Conservation (phyloP, 768 basidiomycete genomes). For the Phallus indusiatus region DNA sequence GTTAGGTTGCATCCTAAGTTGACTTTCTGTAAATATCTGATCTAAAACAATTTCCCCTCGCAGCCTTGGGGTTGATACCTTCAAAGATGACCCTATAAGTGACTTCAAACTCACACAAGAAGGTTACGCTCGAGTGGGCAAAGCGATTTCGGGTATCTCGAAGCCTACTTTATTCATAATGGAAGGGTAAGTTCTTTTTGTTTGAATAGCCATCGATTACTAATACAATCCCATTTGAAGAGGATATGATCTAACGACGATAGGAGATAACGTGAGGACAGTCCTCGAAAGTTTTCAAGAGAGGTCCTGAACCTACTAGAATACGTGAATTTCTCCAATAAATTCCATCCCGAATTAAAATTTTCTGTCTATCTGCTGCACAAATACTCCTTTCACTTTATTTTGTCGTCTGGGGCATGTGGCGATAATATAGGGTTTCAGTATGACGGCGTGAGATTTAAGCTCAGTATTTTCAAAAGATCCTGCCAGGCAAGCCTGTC, state of each 20-base stretch:
- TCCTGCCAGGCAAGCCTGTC: no score
- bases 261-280: constrained; percentile 21
- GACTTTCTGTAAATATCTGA: background rate
- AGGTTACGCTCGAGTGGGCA: constrained; percentile 21
- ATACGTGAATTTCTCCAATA: no score
- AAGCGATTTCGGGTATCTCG: constrained; percentile 12
- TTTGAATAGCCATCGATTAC: background rate
- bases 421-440: no score
- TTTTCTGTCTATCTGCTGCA: no score
- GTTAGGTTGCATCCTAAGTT: constrained; percentile 17
- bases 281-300: constrained; percentile 19
- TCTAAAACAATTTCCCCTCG: background rate
- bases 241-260: constrained; percentile 20
- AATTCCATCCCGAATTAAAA: no score
- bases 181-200: constrained; percentile 23
- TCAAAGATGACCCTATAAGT: constrained; percentile 22
- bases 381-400: no score
- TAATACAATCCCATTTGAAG: constrained; percentile 9
- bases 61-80: constrained; percentile 28
- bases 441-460: no score
- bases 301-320: background rate
- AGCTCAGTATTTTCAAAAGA: no score
- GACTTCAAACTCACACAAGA: constrained; percentile 20
- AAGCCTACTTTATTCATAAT: constrained; percentile 24
- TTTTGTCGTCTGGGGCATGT: no score